Evolutionary conservation across 768 basidiomycete species (phyloP), one percentile per base, ranked within the genome.

Genomic region (Agaricus subrufescens): DNA sequence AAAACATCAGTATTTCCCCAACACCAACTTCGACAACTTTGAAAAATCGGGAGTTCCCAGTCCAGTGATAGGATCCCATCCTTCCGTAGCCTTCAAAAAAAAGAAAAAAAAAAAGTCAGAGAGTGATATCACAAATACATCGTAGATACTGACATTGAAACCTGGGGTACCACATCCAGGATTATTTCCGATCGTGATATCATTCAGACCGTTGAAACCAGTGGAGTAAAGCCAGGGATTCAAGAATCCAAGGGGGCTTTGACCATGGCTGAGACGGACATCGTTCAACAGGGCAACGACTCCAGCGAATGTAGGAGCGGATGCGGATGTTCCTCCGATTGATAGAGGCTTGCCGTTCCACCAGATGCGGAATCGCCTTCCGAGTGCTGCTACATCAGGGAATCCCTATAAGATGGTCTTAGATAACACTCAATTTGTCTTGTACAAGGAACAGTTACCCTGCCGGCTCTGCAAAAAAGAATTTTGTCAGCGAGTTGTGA

Each of bases 371-470:
- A 80, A 88, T 37, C 69, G 65, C 43, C 66, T 62, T 0, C 75
- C 73, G 63, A 85, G 85, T 0, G 87, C 85, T 0, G 86, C 71
- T 34, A 89, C 84, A 60, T 90, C 88, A 9, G 87, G 88, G 61
- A 75, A 73, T 10, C 71, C 87, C 83, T 80, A 56, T n/a, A 10
- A 42, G 54, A 37, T 45, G 23, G 9, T 12, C 40, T 47, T 55
- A 26, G 46, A 31, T 27, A 14, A 50, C 8, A 3, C 44, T 46
- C 31, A 46, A 39, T 3, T 30, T 8, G 11, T 11, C 61, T 37
- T 26, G 52, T 2, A 5, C 26, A 29, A 6, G 43, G 23, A 15
- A 30, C 25, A 2, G 7, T 47, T 68, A 85, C 85, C 40, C 84
- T 76, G n/a, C 85, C 85, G 23, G 57, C 12, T n/a, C 83, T 81